Base-by-base conservation (phyloP, 805 yeast genomes). In the Starmerella potacharoeniae region DNA sequence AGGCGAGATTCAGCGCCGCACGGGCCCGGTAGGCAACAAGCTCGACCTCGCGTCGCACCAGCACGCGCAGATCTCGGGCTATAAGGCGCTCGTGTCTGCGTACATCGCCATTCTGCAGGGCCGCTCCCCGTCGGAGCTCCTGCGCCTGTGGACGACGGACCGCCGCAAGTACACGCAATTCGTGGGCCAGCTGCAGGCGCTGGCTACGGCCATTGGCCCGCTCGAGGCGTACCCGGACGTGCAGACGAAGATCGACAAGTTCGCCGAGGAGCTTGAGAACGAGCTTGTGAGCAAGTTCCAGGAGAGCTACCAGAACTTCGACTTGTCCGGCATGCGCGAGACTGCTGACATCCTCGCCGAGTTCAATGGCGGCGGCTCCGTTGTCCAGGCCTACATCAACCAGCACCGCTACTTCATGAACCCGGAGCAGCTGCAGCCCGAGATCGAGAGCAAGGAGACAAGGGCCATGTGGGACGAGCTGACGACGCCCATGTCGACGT, bases 311-410 rank as follows among this genome's bases (percentile, higher is more conserved):
- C 78, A 80, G 55, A 78, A 77, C 30, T 82, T 81, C 57, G 83
- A 87, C 61, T 77, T 80, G 61, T 73, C 74, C n/a, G 79, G 78
- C 53, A 82, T 93, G 84, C 81, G 79, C 63, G 88, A 83, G 55
- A 77, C 69, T 30, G 87, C 96, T 0, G 80, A 79, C 51, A 78
- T 89, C 16, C 73, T 90, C 50, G 78, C 81, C 52, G 86, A 82
- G 58, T 91, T 82, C 72, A 90, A 91, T 65, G 91, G 88, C 17
- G 96, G 96, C 11, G 75, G 79, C 10, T 82, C 84, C 56, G 91
- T 90, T 8, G 84, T 87, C 8, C 87, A 83, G 65, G 81, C 83
- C 49, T 91, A 86, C 69, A 85, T 90, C 43, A 81, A 80, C 65
- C 88, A 86, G 65, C 87, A 86, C 65, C 84, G 82, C 49, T 77